Base-by-base conservation (phyloP, 2,329 filamentous ascomycete genomes). In the Metarhizium rileyi region DNA sequence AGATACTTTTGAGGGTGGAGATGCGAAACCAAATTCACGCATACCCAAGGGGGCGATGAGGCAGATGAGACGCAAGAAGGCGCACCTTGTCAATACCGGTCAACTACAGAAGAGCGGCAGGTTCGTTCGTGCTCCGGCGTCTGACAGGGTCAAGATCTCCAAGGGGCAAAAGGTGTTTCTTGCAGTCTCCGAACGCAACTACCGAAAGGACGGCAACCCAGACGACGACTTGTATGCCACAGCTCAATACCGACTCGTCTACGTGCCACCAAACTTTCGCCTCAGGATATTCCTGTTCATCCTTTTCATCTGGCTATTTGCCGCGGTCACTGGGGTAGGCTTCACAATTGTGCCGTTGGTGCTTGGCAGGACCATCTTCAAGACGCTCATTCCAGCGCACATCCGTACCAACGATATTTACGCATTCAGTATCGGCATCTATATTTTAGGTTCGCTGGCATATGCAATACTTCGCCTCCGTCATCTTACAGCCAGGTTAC, bases 361-460 rank as follows among this genome's bases (percentile, higher is more conserved):
- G 6, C 81, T 95, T 61, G 93, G 93, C 2, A 85, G 93, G 26
- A 76, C 75, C 50, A 75, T 97, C 53, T 87, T 96, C 62, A 81
- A 83, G 44, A 70, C 76, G 26, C 69, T 90, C 30, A 80, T 95
- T 40, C 87, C 89, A 4, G 69, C 74, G 1, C 77, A 86, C 53
- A 78, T 87, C 44, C 80, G 80, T 38, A 86, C 91, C 62, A 98
- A 97, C 66, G 93, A 98, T 64, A 86, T 98, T 25, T 97, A 98
- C 60, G 91, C 93, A 12, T 95, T 96, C 65, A 95, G 89, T 47
- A 82, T 93, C 27, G 93, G 93, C 14, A 77, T 95, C 38, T 95
- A 94, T 63, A 72, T 89, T 25, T 73, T 95, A 4, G 88, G 87
- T 10, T 81, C 79, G 4, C 61, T 80, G 1, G 70, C 78, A 3